Base-by-base conservation (phyloP, 2,329 filamentous ascomycete species). In the Monosporascus sp. region DNA sequence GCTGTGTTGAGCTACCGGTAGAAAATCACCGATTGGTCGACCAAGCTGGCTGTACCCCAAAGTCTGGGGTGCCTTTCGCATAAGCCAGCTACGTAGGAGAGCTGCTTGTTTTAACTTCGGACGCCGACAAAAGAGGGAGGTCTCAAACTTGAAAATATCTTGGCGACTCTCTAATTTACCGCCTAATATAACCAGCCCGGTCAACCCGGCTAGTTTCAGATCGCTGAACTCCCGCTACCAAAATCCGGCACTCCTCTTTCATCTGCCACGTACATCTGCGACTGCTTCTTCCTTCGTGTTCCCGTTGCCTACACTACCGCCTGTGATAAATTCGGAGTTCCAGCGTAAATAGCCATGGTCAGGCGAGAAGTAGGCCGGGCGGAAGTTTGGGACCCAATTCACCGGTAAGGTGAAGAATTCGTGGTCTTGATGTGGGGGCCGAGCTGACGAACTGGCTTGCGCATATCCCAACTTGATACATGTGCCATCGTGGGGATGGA, bases 401-500 rank as follows among this genome's bases (percentile, higher is more conserved):
- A 28, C 28, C 3, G 9, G 9, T 31, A 4, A 31, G 28, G 28
- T 5, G n/a, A 22, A 20, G 18, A 11, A 11, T 20, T 7, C 18
- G 18, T 8, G n/a, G 40, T 22, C 20, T 5, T 22, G n/a, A 20
- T 43, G 8, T 5, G 1, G n/a, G 7, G 18, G 18, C 2, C 18
- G 7, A 20, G 40, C 40, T 22, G 40, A 43, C 40, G 40, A 20
- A 11, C 9, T 20, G 9, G 40, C 40, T 43, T 43, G 40, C 18
- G 14, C 66, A 55, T 70, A 78, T 1, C 77, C 76, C 35, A 76
- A 75, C 54, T 76, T 31, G 9, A 31, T 11, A 31, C 11, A 31
- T 31, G 9, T 11, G 28, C 28, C 28, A 31, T 31, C 28, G 28
- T 31, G 8, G 28, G 11, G 8, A 11, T 5, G 9, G 8, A 31